Conservation (phyloP, 176 grass and related monocot genomes). For the Bonia amplexicaulis region DNA sequence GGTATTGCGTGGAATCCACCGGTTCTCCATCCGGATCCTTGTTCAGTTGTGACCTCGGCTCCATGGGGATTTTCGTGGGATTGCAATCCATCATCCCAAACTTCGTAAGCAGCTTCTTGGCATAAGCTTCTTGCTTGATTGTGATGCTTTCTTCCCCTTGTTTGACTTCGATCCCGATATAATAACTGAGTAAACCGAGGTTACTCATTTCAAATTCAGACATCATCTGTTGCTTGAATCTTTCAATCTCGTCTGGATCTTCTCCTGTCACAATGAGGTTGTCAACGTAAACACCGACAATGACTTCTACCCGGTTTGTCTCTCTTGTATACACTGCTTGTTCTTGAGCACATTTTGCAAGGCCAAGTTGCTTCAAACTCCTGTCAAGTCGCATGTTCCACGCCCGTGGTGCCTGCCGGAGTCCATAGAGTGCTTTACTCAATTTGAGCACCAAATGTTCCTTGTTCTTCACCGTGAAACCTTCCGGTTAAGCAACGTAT, state of each 20-base stretch:
- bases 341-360: background rate
- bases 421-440: background rate
- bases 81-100: accelerated
- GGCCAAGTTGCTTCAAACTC: background rate
- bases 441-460: background rate
- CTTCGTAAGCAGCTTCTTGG: background rate
- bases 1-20: no score
- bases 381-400: background rate
- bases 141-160: accelerated
- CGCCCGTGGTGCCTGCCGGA: accelerated
- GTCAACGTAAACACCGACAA: no score
- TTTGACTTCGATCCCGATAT: background rate
- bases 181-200: background rate
- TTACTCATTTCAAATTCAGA: background rate
- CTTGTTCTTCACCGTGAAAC: accelerated
- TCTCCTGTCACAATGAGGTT: background rate
- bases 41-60: no score
- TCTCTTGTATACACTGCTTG: background rate
- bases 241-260: accelerated
- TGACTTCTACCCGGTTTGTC: accelerated
- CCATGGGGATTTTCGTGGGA: background rate
- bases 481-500: background rate
- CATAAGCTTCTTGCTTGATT: background rate
- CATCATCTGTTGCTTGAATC: background rate
- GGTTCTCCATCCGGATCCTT: no score